A percentile compares a stretch with the other conserved stretches of the same genome.
Evolutionary conservation across 1,284 basidiomycete genomes (phyloP).

Genomic region (Ceratobasidium papillatum): DNA sequence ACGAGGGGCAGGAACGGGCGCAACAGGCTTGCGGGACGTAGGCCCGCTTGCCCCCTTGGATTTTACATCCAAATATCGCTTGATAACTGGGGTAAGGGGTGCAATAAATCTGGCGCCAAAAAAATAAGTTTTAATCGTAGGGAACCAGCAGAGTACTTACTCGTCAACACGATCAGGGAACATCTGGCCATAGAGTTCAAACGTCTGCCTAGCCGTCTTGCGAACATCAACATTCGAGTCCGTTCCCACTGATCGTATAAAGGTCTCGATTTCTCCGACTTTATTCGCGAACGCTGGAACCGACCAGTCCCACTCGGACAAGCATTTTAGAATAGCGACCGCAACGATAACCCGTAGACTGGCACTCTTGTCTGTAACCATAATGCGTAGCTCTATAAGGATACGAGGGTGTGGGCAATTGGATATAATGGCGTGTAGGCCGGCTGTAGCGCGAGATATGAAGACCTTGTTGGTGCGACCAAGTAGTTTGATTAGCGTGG

Average conservation of each 20-base stretch:
- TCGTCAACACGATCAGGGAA: conserved; percentile 67
- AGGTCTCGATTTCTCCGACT: conserved; percentile 70
- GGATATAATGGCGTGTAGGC: conserved; percentile 69
- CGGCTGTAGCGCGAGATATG: conserved; percentile 67
- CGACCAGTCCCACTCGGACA: conserved; percentile 43
- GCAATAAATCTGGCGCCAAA: conserved; percentile 36
- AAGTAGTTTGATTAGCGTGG: conserved; percentile 72
- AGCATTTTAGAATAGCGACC: conserved; percentile 59
- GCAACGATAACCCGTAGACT: conserved; percentile 69
- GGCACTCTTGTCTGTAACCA: conserved; percentile 72
- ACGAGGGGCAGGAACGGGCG: conserved; percentile 30
- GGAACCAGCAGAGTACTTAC: conserved; percentile 20
- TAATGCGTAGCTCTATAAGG: conserved; percentile 66
- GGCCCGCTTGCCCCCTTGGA: not conserved
- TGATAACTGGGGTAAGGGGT: conserved; percentile 43
- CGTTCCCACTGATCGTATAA: conserved; percentile 71
- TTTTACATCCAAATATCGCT: conserved; percentile 43
- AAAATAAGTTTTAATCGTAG: not conserved
- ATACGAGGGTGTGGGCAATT: conserved; percentile 74
- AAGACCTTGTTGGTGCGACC: conserved; percentile 85
- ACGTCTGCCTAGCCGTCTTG: conserved; percentile 72
- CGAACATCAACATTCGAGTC: conserved; percentile 83
- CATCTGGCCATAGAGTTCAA: conserved; percentile 76
- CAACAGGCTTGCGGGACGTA: conserved; percentile 1
- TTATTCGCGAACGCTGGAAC: conserved; percentile 57